Base-by-base conservation (phyloP, 176 grass and related monocot species). In the Oryza australiensis region DNA sequence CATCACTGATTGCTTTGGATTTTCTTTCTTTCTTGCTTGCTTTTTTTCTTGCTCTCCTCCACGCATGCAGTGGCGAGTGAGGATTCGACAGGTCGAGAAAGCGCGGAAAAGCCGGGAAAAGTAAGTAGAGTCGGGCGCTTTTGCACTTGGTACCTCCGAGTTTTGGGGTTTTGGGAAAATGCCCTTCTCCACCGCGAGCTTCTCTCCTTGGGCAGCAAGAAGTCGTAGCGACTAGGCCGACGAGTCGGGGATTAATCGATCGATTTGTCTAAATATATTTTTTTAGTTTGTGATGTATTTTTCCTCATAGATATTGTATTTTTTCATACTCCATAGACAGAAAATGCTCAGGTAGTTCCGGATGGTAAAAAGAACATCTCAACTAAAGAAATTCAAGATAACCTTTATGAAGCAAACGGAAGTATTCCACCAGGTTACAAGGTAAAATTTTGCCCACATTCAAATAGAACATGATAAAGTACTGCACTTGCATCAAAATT, bases 301-400 rank as follows among this genome's bases (percentile, higher is more conserved):
- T n/a, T n/a, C n/a, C n/a, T n/a, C n/a, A n/a, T n/a, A n/a, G n/a
- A n/a, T n/a, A n/a, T n/a, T n/a, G n/a, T n/a, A n/a, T n/a, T n/a
- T n/a, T n/a, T n/a, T n/a, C n/a, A n/a, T n/a, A n/a, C n/a, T n/a
- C n/a, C n/a, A n/a, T n/a, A 83, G 80, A 66, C 78, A 59, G 86
- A 94, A 79, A 83, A 88, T 77, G n/a, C 48, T 5, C 43, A 94
- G 59, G 33, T 87, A 20, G 66, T 92, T 74, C 75, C 75, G 30
- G 82, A 82, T 55, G 73, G 49, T 74, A 62, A 72, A 18, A 77
- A 90, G 48, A 80, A 63, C 27, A 76, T 62, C 41, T 87, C 79
- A 74, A 82, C 45, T 66, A 88, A 84, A 72, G 85, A 89, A 67
- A 89, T 86, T 26, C 83, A 89, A 34, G 90, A 91, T 59, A 85